A percentile compares a stretch with the other conserved stretches of the same genome.
Conservation (phyloP, 1,139 yeast genomes). For the Sugiyamaella castrensis region DNA sequence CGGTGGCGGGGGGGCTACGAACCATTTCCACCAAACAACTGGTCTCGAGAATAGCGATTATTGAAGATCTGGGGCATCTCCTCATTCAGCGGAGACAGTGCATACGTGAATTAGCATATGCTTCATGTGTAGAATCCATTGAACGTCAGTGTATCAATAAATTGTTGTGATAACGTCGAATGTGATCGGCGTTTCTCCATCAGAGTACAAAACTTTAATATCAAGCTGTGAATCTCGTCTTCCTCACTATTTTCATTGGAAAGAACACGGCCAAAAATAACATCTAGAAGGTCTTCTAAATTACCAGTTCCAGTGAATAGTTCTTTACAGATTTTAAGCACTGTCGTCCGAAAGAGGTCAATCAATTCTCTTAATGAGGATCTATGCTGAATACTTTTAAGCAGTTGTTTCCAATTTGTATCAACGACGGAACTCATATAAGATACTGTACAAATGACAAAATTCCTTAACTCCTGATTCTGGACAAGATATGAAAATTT, state of each 20-base stretch:
- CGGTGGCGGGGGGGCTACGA: too few relatives aligned
- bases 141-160: slow-evolving; percentile 1
- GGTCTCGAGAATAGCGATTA: too few relatives aligned
- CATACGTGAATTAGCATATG: too few relatives aligned
- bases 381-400: slow-evolving; percentile 9
- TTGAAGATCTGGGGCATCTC: too few relatives aligned
- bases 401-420: slow-evolving; percentile 4
- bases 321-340: neutral
- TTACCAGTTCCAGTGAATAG: neutral
- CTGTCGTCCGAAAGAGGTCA: neutral
- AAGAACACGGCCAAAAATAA: slow-evolving; percentile 1
- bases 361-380: slow-evolving; percentile 2
- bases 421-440: slow-evolving; percentile 5
- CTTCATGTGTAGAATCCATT: slow-evolving; percentile 1
- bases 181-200: neutral
- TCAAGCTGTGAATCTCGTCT: neutral
- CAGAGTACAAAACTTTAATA: neutral
- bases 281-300: neutral
- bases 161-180: neutral
- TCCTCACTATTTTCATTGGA: neutral
- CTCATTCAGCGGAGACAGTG: too few relatives aligned
- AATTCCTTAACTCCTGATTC: slow-evolving; percentile 15
- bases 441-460: slow-evolving; percentile 13
- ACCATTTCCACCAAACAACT: too few relatives aligned
- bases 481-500: neutral